Conservation (phyloP, 192 early-diverging fungal genomes). For the Chytriomyces sp. region DNA sequence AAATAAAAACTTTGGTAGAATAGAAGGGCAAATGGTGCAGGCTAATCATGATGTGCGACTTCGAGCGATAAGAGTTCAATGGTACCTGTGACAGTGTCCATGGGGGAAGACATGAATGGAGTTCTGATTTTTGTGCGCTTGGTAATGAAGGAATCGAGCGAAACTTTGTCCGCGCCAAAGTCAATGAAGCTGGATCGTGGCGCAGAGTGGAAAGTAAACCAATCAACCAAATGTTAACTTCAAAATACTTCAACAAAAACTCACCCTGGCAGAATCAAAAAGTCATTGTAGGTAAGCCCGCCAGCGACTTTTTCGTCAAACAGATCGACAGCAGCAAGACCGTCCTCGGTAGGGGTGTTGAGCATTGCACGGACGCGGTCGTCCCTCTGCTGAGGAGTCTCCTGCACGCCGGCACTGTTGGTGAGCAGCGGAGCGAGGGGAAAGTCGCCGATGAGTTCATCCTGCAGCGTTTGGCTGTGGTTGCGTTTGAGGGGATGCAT, state of each 20-base stretch:
- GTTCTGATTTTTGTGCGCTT: slow-evolving; percentile 90
- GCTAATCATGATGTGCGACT: not conserved
- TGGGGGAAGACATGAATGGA: slow-evolving; percentile 92
- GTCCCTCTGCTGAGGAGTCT: slow-evolving; percentile 32
- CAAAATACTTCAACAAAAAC: no score
- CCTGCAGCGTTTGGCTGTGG: not conserved
- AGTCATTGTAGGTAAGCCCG: slow-evolving; percentile 98
- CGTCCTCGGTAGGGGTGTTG: slow-evolving; percentile 59
- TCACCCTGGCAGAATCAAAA: slow-evolving; percentile 92
- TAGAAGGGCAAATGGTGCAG: not conserved
- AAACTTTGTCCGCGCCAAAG: slow-evolving; percentile 82
- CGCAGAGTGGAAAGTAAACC: no score
- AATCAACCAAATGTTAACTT: no score
- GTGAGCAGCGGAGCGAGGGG: slow-evolving; percentile 15
- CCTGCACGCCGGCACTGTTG: not conserved
- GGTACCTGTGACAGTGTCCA: slow-evolving; percentile 93
- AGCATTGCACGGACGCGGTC: slow-evolving; percentile 39
- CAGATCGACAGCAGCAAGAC: slow-evolving; percentile 81
- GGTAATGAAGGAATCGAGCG: slow-evolving; percentile 85
- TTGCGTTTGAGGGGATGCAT: slow-evolving; percentile 3
- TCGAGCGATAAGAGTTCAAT: not conserved
- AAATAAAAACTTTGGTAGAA: not conserved
- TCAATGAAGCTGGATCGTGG: slow-evolving; percentile 61
- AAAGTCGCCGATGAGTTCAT: slow-evolving; percentile 17
- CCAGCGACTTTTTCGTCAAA: slow-evolving; percentile 70